Base-by-base conservation (phyloP, 2,329 filamentous ascomycete species). In the Stagonosporopsis tanaceti region DNA sequence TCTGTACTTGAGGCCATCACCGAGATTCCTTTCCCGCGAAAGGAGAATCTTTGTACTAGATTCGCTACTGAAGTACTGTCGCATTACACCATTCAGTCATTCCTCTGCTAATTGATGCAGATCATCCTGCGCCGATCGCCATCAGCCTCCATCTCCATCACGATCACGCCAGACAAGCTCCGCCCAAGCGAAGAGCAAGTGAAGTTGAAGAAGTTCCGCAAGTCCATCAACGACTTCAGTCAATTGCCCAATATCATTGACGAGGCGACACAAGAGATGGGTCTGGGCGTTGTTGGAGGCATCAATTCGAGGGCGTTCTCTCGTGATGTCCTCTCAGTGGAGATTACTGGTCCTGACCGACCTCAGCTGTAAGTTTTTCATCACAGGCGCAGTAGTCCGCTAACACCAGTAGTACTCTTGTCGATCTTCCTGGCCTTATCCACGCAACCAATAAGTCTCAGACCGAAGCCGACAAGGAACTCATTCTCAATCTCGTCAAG, bases 1-100 rank as follows among this genome's bases (percentile, higher is more conserved):
- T 88, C 85, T 0, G 84, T 88, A 0, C 79, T 89, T 0, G 84
- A 88, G 60, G 87, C 85, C 0, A 84, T 89, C 39, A 85, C 85
- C 0, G 80, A 82, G 5, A 81, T 89, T 2, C 79, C 79, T 0
- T 88, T 89, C 40, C 83, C 84, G 0, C 74, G 80, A 6, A 82
- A 85, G 4, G 80, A 80, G 3, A 80, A 74, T 20, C 45, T 85
- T 0, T 87, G 85, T 64, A 88, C 86, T 0, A 77, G 83, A 0
- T 88, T 88, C 56, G 81, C 85, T 0, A 88, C 84, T 0, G 57
- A 68, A 15, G 35, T 48, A 24, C 8, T 8, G n/a, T 6, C 14
- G 15, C 20, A 8, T 37, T 6, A 9, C 5, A 34, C 0, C 17
- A 4, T 17, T 12, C 30, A 37, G 20, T 22, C 4, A 12, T 22